Evolutionary conservation across 176 grass and related monocot genomes (phyloP), one percentile per base, ranked within the genome.

Genomic region (Oryza glumipatula): DNA sequence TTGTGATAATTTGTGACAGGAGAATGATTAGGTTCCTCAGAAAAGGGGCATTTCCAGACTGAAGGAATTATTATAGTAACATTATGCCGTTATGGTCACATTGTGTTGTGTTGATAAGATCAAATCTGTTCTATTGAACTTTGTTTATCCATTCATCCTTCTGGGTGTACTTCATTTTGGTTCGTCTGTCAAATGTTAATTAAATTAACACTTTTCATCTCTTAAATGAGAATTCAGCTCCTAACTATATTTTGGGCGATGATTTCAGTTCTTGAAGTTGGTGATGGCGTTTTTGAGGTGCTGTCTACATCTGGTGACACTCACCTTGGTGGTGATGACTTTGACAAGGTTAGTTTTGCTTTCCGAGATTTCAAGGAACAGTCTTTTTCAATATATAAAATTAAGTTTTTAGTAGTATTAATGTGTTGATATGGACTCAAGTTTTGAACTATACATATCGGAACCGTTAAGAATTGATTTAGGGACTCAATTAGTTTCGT

Each of bases 211-310:
- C 2, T 32, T 77, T 65, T n/a, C 16, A 52, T 30, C 72, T 51
- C 39, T 65, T 74, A 21, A 30, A 79, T 82, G 30, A 30, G 81
- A 67, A 12, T 58, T 78, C 13, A 65, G 17, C 43, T 76, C 16
- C 38, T 89, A 63, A 71, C 23, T 60, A 33, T 44, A 79, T 56
- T 68, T 73, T 19, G 2, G 7, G 11, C 51, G 1, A 33, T 73
- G 24, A 66, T 67, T 77, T 90, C 87, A 94, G 89, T 94, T 68
- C 87, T 94, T 0, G 93, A 94, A 80, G 93, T 94, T 47, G 93
- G 93, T 68, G 93, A 94, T 83, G 93, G 93, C 22, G 93, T 94
- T 68, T 94, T 94, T n/a, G 93, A 94, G 85, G 93, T 94, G 51
- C 79, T 94, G n/a, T 94, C 90, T 15, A 92, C 93, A 77, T 94